Conservation (phyloP, 768 basidiomycete species). For the Auriscalpium microsporum region DNA sequence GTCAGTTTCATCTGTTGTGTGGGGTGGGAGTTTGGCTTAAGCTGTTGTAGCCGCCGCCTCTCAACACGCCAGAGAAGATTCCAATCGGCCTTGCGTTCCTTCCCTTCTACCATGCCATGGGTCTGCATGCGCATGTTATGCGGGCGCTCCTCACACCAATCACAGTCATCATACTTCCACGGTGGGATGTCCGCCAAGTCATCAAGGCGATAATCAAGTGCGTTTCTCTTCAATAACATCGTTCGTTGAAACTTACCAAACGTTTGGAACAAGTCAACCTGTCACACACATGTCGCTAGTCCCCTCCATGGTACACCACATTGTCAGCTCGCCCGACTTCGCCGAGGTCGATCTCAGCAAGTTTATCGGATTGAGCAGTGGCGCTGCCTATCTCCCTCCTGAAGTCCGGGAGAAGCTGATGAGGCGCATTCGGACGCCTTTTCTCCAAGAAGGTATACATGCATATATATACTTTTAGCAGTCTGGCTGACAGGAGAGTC, state of each 20-base stretch:
- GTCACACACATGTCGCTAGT: constrained; percentile 43
- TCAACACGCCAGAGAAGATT: constrained; percentile 34
- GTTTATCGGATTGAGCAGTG: constrained; percentile 35
- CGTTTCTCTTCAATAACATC: constrained; percentile 8
- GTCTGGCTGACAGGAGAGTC: neutral
- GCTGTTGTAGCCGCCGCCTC: constrained; percentile 28
- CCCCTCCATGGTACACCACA: constrained; percentile 58
- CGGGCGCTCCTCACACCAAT: constrained; percentile 35
- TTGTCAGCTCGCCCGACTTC: constrained; percentile 45
- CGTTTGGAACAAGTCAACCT: constrained; percentile 12
- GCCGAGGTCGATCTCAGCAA: constrained; percentile 45
- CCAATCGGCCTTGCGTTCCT: constrained; percentile 49
- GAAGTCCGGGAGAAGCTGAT: constrained; percentile 39
- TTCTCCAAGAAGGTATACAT: too few relatives aligned
- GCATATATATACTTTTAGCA: too few relatives aligned
- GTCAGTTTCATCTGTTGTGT: constrained; percentile 24
- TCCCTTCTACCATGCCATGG: constrained; percentile 64
- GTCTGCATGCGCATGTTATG: constrained; percentile 44
- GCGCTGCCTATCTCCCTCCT: constrained; percentile 62
- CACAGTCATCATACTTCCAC: constrained; percentile 47
- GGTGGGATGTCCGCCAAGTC: constrained; percentile 48
- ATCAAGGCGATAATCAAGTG: constrained; percentile 54
- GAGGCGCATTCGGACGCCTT: neutral
- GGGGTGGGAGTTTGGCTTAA: neutral
- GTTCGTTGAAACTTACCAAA: constrained; percentile 21